phyloP scores from a whole-genome alignment of 2,329 filamentous ascomycete species.

The Phialocephala sp. region DNA sequence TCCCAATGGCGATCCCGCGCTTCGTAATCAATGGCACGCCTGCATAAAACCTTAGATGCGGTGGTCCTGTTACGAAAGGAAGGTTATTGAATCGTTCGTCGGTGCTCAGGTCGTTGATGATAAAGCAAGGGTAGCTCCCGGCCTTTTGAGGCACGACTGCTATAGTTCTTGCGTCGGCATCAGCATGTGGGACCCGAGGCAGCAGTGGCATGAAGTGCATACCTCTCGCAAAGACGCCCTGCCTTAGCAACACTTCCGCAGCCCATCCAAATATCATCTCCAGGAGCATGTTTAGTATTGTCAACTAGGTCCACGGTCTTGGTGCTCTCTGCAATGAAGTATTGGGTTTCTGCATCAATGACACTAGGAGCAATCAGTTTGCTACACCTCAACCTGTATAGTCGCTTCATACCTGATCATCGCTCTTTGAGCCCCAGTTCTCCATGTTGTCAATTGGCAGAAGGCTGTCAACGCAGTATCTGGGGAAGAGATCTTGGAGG shows the following conservation, averaged over 20 bases:
- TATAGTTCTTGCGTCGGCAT: slow-evolving; percentile 37
- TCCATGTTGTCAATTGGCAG: slow-evolving; percentile 56
- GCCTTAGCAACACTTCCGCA: slow-evolving; percentile 40
- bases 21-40: slow-evolving; percentile 44
- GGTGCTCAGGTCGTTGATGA: slow-evolving; percentile 40
- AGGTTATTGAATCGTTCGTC: slow-evolving; percentile 41
- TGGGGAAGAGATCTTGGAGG: slow-evolving; percentile 43
- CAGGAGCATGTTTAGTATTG: slow-evolving; percentile 36
- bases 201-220: background rate
- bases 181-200: slow-evolving; percentile 14
- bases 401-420: slow-evolving; percentile 48
- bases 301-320: slow-evolving; percentile 47
- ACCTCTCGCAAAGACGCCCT: slow-evolving; percentile 43
- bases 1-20: slow-evolving; percentile 56
- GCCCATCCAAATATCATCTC: slow-evolving; percentile 44
- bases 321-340: slow-evolving; percentile 58
- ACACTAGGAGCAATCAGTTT: slow-evolving; percentile 44
- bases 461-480: slow-evolving; percentile 54
- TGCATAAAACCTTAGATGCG: slow-evolving; percentile 41
- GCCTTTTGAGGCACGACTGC: slow-evolving; percentile 28
- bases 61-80: slow-evolving; percentile 38
- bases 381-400: background rate
- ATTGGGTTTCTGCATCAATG: slow-evolving; percentile 53
- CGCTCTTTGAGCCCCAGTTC: slow-evolving; percentile 52
- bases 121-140: slow-evolving; percentile 40